These are phyloP conservation scores for Meyerozyma smithsonii DNA, from an alignment of 1,139 yeast species.

Conservation along the genomic window DNA sequence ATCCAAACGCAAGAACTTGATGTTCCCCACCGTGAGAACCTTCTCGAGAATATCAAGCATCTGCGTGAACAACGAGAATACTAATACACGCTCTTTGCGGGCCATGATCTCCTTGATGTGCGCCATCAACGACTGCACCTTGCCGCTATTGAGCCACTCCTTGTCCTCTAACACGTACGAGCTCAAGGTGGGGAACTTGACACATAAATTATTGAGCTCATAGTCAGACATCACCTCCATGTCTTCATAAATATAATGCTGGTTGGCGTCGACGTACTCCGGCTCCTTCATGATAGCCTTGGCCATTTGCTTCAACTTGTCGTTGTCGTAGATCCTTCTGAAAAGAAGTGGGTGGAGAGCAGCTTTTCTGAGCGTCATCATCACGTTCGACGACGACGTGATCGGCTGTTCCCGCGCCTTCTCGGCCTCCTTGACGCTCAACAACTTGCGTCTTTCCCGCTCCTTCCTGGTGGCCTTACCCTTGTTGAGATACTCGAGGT, in stretches of 20 bases:
- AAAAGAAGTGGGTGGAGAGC: slow-evolving; percentile 71
- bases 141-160: slow-evolving; percentile 74
- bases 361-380: slow-evolving; percentile 72
- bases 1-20: slow-evolving; percentile 80
- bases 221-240: slow-evolving; percentile 96
- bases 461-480: slow-evolving; percentile 44
- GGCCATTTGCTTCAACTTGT: slow-evolving; percentile 60
- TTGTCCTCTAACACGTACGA: slow-evolving; percentile 50
- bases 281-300: slow-evolving; percentile 76
- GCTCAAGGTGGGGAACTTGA: slow-evolving; percentile 65
- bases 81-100: slow-evolving; percentile 62
- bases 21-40: slow-evolving; percentile 59
- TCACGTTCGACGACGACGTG: slow-evolving; percentile 46
- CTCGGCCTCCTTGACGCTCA: slow-evolving; percentile 36
- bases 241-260: slow-evolving; percentile 75
- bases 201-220: slow-evolving; percentile 75
- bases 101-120: slow-evolving; percentile 56
- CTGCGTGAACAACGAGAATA: slow-evolving; percentile 91
- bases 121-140: slow-evolving; percentile 52
- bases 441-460: slow-evolving; percentile 44
- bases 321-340: slow-evolving; percentile 56
- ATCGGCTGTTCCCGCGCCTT: slow-evolving; percentile 31
- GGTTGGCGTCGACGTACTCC: slow-evolving; percentile 70
- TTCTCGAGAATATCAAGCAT: slow-evolving; percentile 81
- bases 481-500: slow-evolving; percentile 49